A percentile compares a stretch with the other conserved stretches of the same genome.
Conservation (phyloP, 805 yeast species). For the Hanseniaspora jakobsenii region DNA sequence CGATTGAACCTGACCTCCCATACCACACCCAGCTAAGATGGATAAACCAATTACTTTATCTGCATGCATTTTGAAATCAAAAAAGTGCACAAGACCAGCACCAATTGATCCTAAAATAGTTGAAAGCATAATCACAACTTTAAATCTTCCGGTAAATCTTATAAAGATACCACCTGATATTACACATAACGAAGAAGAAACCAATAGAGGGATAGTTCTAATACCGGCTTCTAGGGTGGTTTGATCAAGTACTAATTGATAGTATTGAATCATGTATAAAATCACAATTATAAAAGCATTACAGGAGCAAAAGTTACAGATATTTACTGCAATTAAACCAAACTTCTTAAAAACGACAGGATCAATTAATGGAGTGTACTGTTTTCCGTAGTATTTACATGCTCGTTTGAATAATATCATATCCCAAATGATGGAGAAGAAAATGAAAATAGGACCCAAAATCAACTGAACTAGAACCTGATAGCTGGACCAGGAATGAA, state of each 20-base stretch:
- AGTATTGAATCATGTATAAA: conserved; percentile 13
- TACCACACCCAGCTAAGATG: conserved; percentile 30
- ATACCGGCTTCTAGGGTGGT: conserved; percentile 20
- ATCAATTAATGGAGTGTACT: conserved; percentile 8
- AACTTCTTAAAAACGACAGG: conserved; percentile 12
- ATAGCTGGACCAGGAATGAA: conserved; percentile 43
- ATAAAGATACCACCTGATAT: conserved; percentile 25
- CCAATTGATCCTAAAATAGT: conserved; percentile 27
- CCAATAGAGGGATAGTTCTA: conserved; percentile 20
- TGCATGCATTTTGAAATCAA: conserved; percentile 25
- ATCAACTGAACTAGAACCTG: conserved; percentile 32
- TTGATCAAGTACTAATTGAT: conserved; percentile 11
- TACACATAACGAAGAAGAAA: conserved; percentile 17
- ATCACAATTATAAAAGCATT: conserved; percentile 1
- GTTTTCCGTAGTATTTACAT: conserved; percentile 6
- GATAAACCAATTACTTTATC: conserved; percentile 29
- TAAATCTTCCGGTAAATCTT: conserved; percentile 28
- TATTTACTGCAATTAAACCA: conserved; percentile 11
- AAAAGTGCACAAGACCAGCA: conserved; percentile 27
- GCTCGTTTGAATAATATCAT: conserved; percentile 19
- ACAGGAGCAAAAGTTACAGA: conserved; percentile 3
- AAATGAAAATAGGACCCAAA: conserved; percentile 33
- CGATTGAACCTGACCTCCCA: conserved; percentile 30
- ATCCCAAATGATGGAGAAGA: conserved; percentile 39
- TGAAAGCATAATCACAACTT: conserved; percentile 29